Percentiles rank a stretch among this genome's conserved stretches.
Conservation (phyloP, 345 rosid species). For the Populus davidiana region DNA sequence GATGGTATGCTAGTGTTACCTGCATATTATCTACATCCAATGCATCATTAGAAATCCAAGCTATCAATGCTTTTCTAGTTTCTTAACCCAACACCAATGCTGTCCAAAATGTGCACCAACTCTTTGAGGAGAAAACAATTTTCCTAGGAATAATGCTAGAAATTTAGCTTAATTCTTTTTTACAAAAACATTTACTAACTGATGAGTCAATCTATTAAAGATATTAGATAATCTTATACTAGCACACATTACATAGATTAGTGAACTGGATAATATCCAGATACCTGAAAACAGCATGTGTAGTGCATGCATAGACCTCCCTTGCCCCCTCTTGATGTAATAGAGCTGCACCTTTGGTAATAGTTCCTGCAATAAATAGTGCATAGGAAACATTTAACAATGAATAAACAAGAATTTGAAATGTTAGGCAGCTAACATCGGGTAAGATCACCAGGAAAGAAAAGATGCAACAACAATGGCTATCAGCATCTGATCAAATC, state of each 20-base stretch:
- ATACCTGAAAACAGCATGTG: constrained; percentile 96
- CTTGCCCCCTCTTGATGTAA: constrained; percentile 97
- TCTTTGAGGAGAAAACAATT: not conserved
- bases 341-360: constrained; percentile 90
- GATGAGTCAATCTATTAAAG: too few species aligned
- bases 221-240: not conserved
- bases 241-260: not conserved
- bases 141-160: too few species aligned
- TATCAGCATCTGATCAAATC: not conserved
- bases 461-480: not conserved
- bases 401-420: not conserved
- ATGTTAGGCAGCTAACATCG: not conserved
- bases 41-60: not conserved
- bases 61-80: not conserved
- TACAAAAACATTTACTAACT: too few species aligned
- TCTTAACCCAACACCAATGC: not conserved
- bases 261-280: constrained; percentile 5
- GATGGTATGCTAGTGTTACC: not conserved
- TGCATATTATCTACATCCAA: not conserved
- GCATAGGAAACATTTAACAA: constrained; percentile 13
- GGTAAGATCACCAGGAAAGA: too few species aligned
- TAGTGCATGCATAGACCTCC: constrained; percentile 91
- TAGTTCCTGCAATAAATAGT: constrained; percentile 57
- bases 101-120: not conserved
- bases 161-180: not conserved